Evolutionary conservation across 1,284 basidiomycete species (phyloP), one percentile per base, ranked within the genome.

Genomic region (Golubevia pallescens): DNA sequence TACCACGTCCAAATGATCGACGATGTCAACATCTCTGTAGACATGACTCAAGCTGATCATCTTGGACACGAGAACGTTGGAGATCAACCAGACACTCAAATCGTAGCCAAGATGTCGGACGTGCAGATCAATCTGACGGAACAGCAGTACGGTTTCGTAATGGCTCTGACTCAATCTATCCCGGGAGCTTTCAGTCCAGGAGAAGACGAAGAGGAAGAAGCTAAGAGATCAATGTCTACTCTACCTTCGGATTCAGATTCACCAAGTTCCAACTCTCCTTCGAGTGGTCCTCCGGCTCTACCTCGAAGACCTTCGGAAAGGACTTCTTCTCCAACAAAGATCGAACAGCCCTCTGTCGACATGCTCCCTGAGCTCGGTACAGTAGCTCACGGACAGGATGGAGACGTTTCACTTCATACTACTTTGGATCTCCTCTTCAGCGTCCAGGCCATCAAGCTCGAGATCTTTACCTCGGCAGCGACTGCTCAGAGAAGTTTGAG

Each of bases 111-210:
- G 70, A 91, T 98, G 81, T 95, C 95, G 1, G 95, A 98, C 78
- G 91, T 99, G 81, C 92, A 92, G 76, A 87, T 99, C 69, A 90
- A 93, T 72, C 87, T 99, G 64, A 97, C 95, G 0, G 92, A 98
- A 84, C 87, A 89, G n/a, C 97, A 99, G 86, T 98, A 97, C 83
- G 87, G 88, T 56, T 88, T 94, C 57, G 86, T 97, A 32, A 89
- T 97, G 74, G 87, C 87, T 24, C 86, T 99, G 1, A 89, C 90
- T 0, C 89, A 90, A 74, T 90, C 92, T 0, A 90, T 98, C 58
- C 93, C 93, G 3, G 88, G 90, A 57, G 90, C 94, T 0, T 86
- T 90, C 32, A 83, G 84, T 1, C 76, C 80, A 23, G 80, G 84
- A 6, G 86, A 86, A 0, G 87, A 86, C 5, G 78, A 77, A 13